Conservation (phyloP, 768 basidiomycete species). For the Dioszegia aurantiaca region DNA sequence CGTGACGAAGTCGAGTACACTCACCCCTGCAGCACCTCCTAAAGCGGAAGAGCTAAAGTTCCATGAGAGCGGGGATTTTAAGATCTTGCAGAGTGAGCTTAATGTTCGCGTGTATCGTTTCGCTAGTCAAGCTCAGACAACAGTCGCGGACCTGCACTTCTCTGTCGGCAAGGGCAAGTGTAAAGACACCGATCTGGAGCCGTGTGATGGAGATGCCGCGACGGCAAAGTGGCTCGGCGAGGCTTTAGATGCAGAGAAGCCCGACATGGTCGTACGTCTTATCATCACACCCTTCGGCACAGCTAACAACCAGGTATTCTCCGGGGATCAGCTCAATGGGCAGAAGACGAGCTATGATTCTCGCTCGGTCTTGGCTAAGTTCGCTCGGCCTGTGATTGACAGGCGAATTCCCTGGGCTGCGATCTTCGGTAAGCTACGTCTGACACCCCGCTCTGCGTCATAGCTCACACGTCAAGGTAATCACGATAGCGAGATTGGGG, state of each 20-base stretch:
- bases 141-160: conserved; percentile 91
- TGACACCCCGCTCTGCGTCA: too few relatives aligned
- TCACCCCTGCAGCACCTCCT: conserved; percentile 59
- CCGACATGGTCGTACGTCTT: conserved; percentile 68
- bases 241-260: conserved; percentile 74
- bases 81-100: conserved; percentile 53
- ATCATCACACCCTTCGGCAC: neutral
- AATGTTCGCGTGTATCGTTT: neutral
- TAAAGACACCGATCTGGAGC: conserved; percentile 62
- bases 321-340: conserved; percentile 82
- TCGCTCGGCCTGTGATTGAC: conserved; percentile 70
- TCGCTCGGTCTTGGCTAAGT: conserved; percentile 82
- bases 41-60: conserved; percentile 78
- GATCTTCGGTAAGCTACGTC: conserved; percentile 62
- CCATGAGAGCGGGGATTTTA: conserved; percentile 76
- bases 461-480: conserved; percentile 58
- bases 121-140: conserved; percentile 36
- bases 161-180: conserved; percentile 76
- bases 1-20: neutral
- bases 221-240: conserved; percentile 70
- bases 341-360: conserved; percentile 87
- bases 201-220: conserved; percentile 70
- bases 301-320: conserved; percentile 60
- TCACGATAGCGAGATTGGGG: conserved; percentile 62
- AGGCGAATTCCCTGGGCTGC: conserved; percentile 82